Conservation (phyloP, 257 asterid genomes). For the Solanum virginianum region DNA sequence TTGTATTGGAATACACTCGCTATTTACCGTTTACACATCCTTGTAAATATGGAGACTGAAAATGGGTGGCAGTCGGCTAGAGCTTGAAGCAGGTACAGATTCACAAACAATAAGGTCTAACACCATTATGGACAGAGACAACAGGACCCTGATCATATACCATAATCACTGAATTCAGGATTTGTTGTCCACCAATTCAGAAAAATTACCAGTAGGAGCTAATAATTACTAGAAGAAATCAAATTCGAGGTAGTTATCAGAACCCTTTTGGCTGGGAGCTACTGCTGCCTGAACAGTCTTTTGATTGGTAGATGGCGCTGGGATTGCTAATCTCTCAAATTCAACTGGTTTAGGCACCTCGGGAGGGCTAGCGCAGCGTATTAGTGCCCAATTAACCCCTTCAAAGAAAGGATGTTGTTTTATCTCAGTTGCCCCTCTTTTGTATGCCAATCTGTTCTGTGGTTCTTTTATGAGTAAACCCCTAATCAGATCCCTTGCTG, state of each 20-base stretch:
- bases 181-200: neutral
- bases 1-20: neutral
- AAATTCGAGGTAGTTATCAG: conserved; percentile 25
- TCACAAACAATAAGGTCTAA: neutral
- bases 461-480: conserved; percentile 36
- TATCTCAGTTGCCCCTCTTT: conserved; percentile 36
- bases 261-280: conserved; percentile 8
- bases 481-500: conserved; percentile 29
- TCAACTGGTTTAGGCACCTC: conserved; percentile 31
- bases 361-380: conserved; percentile 36
- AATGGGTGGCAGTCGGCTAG: neutral
- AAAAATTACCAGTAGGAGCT: neutral
- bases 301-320: conserved; percentile 10
- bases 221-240: conserved; percentile 26
- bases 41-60: neutral
- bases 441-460: conserved; percentile 29
- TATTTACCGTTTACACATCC: neutral
- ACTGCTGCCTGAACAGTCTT: conserved; percentile 6
- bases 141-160: neutral
- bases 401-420: conserved; percentile 38
- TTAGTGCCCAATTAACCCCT: conserved; percentile 36
- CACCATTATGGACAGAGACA: neutral
- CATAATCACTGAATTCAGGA: neutral
- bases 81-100: neutral
- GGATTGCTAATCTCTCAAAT: conserved; percentile 3